Conservation (phyloP, 1,284 basidiomycete species). For the Heterobasidion occidentale region DNA sequence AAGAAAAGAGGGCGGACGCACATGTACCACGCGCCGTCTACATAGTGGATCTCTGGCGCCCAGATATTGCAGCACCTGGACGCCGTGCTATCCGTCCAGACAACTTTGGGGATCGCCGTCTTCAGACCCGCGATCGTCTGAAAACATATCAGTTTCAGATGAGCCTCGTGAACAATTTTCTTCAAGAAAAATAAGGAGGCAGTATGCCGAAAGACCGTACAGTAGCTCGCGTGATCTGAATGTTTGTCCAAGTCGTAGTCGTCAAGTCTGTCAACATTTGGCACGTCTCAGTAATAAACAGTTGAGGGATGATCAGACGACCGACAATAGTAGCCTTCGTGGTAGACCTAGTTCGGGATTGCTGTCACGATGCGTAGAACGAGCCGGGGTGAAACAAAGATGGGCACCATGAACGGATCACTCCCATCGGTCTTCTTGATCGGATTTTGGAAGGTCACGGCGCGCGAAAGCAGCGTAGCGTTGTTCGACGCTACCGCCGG, state of each 20-base stretch:
- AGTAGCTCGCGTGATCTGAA: background rate
- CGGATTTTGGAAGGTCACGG: background rate
- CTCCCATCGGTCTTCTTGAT: background rate
- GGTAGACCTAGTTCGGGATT: background rate
- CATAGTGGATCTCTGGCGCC: background rate
- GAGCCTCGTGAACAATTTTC: background rate
- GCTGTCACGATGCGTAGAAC: background rate
- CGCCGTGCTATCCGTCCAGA: background rate
- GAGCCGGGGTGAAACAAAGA: too few species aligned
- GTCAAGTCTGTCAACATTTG: background rate
- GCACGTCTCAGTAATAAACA: background rate
- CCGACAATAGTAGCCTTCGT: background rate
- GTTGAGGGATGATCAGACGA: background rate
- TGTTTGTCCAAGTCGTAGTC: background rate
- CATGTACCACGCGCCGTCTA: slow-evolving; percentile 26
- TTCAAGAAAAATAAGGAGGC: background rate
- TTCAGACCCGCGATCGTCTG: background rate
- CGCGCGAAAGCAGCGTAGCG: background rate
- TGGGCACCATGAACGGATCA: background rate
- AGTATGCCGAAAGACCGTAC: background rate
- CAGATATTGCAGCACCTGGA: background rate
- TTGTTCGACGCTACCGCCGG: background rate
- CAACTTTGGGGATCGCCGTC: background rate
- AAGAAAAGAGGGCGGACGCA: slow-evolving; percentile 10
- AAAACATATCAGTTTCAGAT: background rate